These are phyloP conservation scores for Paraphoma chrysanthemicola DNA, from an alignment of 2,329 filamentous ascomycete genomes.

Conservation along the genomic window DNA sequence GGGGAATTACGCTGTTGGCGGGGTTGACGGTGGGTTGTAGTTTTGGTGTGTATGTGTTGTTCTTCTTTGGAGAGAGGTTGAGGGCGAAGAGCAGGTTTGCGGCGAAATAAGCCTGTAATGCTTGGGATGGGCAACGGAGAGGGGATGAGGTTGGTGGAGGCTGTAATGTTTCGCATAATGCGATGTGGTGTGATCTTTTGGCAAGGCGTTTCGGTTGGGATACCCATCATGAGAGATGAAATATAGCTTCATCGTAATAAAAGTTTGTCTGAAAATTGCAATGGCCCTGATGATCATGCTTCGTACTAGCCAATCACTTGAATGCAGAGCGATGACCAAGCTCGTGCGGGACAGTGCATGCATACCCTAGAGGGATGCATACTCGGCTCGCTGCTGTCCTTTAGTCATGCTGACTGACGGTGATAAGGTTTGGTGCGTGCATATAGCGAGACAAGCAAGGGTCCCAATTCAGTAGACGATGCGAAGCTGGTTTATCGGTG, in stretches of 20 bases:
- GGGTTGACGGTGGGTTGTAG: slow-evolving; percentile 48
- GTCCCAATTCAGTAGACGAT: no score
- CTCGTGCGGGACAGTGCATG: no score
- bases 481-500: no score
- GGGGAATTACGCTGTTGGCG: slow-evolving; percentile 63
- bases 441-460: no score
- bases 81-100: slow-evolving; percentile 43
- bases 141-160: not conserved
- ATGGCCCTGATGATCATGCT: no score
- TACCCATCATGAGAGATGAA: no score
- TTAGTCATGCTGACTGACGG: not conserved
- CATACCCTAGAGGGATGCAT: no score
- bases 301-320: no score
- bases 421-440: not conserved
- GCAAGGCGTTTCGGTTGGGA: not conserved
- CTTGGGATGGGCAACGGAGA: not conserved
- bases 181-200: not conserved
- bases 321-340: no score
- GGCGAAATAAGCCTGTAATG: slow-evolving; percentile 22
- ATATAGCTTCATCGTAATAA: no score
- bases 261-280: no score
- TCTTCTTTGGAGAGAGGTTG: slow-evolving; percentile 50
- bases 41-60: slow-evolving; percentile 67
- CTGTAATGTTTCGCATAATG: not conserved
- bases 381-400: no score